A percentile compares a stretch with the other conserved stretches of the same genome.
Evolutionary conservation across 139 green algal species (phyloP).

Genomic region (Chlamydomonas incerta): DNA sequence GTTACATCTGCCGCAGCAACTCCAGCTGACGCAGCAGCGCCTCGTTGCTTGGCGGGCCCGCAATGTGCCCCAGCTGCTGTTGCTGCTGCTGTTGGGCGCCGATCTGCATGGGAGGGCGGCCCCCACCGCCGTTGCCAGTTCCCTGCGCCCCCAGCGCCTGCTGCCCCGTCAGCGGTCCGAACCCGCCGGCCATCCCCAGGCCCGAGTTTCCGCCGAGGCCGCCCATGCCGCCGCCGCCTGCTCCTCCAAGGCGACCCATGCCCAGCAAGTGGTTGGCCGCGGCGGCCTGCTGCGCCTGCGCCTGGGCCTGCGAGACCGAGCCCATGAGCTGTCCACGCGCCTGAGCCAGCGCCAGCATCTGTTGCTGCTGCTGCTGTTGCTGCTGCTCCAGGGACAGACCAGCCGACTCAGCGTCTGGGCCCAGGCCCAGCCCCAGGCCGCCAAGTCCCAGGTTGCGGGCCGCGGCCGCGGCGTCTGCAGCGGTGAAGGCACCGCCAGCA

Average conservation of each 20-base stretch:
- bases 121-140: not conserved
- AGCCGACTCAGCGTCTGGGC: no score
- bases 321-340: not conserved
- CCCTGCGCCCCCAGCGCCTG: not conserved
- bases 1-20: constrained; percentile 32
- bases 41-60: constrained; percentile 23
- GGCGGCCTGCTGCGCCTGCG: not conserved
- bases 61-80: constrained; percentile 15
- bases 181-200: no score
- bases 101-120: not conserved
- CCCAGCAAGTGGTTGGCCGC: not conserved
- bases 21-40: constrained; percentile 27
- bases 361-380: no score
- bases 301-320: not conserved
- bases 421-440: no score
- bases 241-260: not conserved
- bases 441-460: no score
- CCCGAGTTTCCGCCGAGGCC: not conserved
- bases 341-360: not conserved
- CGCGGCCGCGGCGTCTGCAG: no score
- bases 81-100: not conserved
- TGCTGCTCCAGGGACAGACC: no score
- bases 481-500: no score
- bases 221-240: not conserved
- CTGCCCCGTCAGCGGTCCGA: not conserved